A percentile compares a stretch with the other conserved stretches of the same genome.
Conservation (phyloP, 495 filamentous ascomycete genomes). For the Aspergillus panamensis region DNA sequence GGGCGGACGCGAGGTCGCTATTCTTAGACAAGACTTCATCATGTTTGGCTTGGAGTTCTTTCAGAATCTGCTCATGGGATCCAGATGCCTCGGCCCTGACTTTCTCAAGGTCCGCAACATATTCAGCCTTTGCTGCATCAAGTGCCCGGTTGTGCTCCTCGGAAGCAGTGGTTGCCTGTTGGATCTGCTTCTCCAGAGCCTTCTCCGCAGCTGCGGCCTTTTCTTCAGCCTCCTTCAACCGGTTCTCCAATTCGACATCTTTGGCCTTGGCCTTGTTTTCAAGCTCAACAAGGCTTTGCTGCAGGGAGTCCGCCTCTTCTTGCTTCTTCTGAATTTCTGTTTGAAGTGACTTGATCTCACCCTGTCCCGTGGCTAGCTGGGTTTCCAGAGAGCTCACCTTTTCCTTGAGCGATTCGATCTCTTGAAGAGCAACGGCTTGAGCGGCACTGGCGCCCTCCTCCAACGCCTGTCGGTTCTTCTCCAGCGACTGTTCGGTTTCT, state of each 20-base stretch:
- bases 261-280: constrained; percentile 38
- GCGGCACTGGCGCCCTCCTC: constrained; percentile 39
- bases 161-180: constrained; percentile 24
- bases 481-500: constrained; percentile 33
- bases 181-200: constrained; percentile 32
- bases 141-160: constrained; percentile 35
- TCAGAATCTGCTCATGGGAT: constrained; percentile 31
- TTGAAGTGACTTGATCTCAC: constrained; percentile 42
- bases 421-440: constrained; percentile 36
- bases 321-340: constrained; percentile 41
- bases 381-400: constrained; percentile 41
- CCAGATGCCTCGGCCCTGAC: constrained; percentile 28
- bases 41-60: constrained; percentile 39
- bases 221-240: constrained; percentile 34
- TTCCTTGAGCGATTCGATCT: constrained; percentile 42
- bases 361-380: constrained; percentile 34
- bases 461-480: constrained; percentile 32
- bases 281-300: constrained; percentile 34
- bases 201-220: constrained; percentile 34
- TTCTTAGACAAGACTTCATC: constrained; percentile 36
- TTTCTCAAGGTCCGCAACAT: constrained; percentile 34
- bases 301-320: constrained; percentile 35
- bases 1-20: constrained; percentile 33
- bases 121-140: constrained; percentile 30
- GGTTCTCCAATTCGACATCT: constrained; percentile 33